These are phyloP conservation scores for Cetraspora pellucida DNA, from an alignment of 192 early-diverging fungal species.

Conservation along the genomic window DNA sequence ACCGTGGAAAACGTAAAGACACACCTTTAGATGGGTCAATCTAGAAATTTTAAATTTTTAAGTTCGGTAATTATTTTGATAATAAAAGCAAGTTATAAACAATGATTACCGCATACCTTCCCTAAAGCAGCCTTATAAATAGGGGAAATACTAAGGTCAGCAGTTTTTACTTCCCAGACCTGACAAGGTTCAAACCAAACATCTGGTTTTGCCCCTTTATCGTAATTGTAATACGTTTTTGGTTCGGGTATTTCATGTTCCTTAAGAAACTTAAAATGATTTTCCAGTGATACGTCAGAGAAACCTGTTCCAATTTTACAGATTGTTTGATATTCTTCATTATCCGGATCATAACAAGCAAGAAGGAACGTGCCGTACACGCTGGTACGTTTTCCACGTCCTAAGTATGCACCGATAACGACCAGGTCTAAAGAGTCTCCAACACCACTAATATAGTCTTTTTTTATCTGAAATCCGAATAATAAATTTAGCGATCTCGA, in stretches of 20 bases:
- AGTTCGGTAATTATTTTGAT: constrained; percentile 14
- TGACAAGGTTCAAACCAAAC: constrained; percentile 93
- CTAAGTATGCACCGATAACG: constrained; percentile 92
- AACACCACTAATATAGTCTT: constrained; percentile 92
- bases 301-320: constrained; percentile 99
- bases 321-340: constrained; percentile 94
- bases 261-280: constrained; percentile 72
- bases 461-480: constrained; percentile 65
- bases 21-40: constrained; percentile 86
- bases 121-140: constrained; percentile 90
- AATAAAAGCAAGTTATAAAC: constrained; percentile 19
- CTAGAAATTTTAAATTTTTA: constrained; percentile 44
- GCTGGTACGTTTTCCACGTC: constrained; percentile 94
- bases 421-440: constrained; percentile 97
- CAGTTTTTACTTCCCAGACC: constrained; percentile 97
- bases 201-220: constrained; percentile 83
- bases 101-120: constrained; percentile 46
- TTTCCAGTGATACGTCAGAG: constrained; percentile 82
- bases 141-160: constrained; percentile 96
- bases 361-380: constrained; percentile 95
- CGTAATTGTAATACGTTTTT: constrained; percentile 79
- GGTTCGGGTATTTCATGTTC: constrained; percentile 74
- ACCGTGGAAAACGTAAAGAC: constrained; percentile 95
- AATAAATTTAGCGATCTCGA: not conserved
- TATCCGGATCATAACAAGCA: constrained; percentile 95